Percentiles rank a stretch among this genome's conserved stretches.
Evolutionary conservation across 192 early-diverging fungal species (phyloP).

Genomic region (Umbelopsis isabellina): DNA sequence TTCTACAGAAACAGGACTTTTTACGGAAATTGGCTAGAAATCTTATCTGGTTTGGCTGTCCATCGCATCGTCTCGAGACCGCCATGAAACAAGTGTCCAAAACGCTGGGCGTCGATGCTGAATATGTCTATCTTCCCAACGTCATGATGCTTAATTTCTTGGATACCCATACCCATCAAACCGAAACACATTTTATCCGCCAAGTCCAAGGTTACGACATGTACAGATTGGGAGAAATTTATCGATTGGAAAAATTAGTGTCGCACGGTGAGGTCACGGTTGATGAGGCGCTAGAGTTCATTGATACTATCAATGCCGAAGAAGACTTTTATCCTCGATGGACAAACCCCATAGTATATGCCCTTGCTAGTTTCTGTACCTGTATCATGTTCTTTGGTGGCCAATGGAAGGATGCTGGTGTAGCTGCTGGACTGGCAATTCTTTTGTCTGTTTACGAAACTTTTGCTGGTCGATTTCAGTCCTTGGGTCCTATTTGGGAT

Average conservation of each 20-base stretch:
- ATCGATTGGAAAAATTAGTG: constrained; percentile 64
- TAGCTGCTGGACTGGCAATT: constrained; percentile 52
- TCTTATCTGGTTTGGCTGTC: constrained; percentile 71
- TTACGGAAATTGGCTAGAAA: constrained; percentile 63
- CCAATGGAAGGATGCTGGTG: constrained; percentile 65
- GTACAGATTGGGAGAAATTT: constrained; percentile 66
- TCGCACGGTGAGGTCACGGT: constrained; percentile 64
- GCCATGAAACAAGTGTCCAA: constrained; percentile 65
- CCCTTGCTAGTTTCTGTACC: constrained; percentile 58
- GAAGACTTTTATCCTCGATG: constrained; percentile 62
- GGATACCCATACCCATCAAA: constrained; percentile 71
- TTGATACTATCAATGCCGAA: constrained; percentile 60
- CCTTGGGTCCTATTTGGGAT: constrained; percentile 50
- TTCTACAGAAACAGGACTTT: constrained; percentile 70
- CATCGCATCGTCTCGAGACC: constrained; percentile 68
- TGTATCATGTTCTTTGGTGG: constrained; percentile 73
- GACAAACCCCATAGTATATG: constrained; percentile 59
- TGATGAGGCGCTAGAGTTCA: constrained; percentile 64
- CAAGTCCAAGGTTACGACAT: constrained; percentile 65
- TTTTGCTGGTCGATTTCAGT: constrained; percentile 53
- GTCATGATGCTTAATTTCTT: constrained; percentile 75
- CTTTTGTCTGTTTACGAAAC: constrained; percentile 56
- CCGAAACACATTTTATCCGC: constrained; percentile 75
- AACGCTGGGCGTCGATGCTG: constrained; percentile 63
- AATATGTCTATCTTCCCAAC: constrained; percentile 70